Evolutionary conservation across 106 monocot genomes (phyloP), one percentile per base, ranked within the genome.

Genomic region (Triglochin maritima): DNA sequence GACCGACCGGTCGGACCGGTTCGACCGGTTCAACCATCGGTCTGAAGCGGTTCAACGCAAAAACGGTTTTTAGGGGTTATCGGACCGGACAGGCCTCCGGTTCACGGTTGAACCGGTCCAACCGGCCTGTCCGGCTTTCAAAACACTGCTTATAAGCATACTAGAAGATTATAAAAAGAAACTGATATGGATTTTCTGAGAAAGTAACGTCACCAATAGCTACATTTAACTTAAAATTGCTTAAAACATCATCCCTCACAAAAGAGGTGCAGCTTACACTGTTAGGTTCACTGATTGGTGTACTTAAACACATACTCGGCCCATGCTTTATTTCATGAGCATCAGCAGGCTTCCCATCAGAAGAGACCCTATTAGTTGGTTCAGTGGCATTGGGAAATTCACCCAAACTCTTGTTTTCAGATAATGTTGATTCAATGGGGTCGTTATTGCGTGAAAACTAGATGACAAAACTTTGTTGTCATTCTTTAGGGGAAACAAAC

Each of bases 401-500:
- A 14, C 17, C 17, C 41, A 9, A 9, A 17, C 11, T 41, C 48
- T 75, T n/a, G 5, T 75, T 75, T 49, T 9, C 63, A 66, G 49
- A 47, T 51, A 65, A 15, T 12, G 65, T 57, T 67, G 15, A 50
- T 16, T 51, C 50, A 15, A n/a, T 4, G 50, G 15, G 50, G 3
- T 70, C 63, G 49, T 46, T 29, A 46, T 60, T 60, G 43, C 10
- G 41, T 60, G 17, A 10, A n/a, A n/a, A 49, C 13, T 48, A 47
- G 72, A 66, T 60, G 54, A 43, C 11, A 43, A 17, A 50, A 52
- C 6, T 14, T 44, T 67, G 11, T 13, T 52, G 57, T 50, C 45
- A 70, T 51, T 48, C 11, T 60, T 76, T 73, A 65, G 77, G 69
- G 83, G 72, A 45, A 50, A 54, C 4, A 44, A 13, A 49, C 73